Conservation (phyloP, 2,329 filamentous ascomycete species). For the Didymella lethalis region DNA sequence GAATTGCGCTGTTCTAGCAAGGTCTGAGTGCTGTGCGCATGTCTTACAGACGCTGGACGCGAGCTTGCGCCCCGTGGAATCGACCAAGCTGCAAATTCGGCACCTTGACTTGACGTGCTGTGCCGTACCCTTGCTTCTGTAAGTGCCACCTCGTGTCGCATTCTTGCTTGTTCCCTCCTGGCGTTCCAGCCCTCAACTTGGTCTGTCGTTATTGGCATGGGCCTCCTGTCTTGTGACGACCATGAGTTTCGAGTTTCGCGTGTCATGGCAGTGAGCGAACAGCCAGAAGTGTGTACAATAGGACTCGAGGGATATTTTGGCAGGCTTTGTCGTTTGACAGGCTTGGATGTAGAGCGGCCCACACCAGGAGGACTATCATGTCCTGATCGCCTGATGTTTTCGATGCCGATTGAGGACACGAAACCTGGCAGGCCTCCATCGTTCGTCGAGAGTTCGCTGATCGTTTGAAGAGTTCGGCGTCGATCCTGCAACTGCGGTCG, state of each 20-base stretch:
- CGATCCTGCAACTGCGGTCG: slow-evolving; percentile 29
- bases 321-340: slow-evolving; percentile 29
- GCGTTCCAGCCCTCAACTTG: slow-evolving; percentile 31
- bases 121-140: slow-evolving; percentile 21
- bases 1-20: slow-evolving; percentile 26
- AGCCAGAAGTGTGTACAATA: slow-evolving; percentile 4
- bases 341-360: slow-evolving; percentile 10
- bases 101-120: slow-evolving; percentile 18
- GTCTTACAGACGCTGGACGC: slow-evolving; percentile 17
- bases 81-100: slow-evolving; percentile 21
- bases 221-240: neutral
- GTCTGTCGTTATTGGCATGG: neutral
- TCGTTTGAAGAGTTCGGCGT: slow-evolving; percentile 40
- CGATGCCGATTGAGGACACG: slow-evolving; percentile 14
- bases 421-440: slow-evolving; percentile 25
- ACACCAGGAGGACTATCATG: slow-evolving; percentile 8
- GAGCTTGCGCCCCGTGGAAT: slow-evolving; percentile 9
- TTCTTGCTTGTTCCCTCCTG: slow-evolving; percentile 28
- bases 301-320: slow-evolving; percentile 21
- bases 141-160: slow-evolving; percentile 28
- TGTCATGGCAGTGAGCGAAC: slow-evolving; percentile 13
- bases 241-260: slow-evolving; percentile 14
- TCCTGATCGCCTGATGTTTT: slow-evolving; percentile 8
- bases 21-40: slow-evolving; percentile 28
- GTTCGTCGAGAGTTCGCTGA: slow-evolving; percentile 36